Evolutionary conservation across 306 rosid species (phyloP), one percentile per base, ranked within the genome.

Genomic region (Psophocarpus tetragonolobus): DNA sequence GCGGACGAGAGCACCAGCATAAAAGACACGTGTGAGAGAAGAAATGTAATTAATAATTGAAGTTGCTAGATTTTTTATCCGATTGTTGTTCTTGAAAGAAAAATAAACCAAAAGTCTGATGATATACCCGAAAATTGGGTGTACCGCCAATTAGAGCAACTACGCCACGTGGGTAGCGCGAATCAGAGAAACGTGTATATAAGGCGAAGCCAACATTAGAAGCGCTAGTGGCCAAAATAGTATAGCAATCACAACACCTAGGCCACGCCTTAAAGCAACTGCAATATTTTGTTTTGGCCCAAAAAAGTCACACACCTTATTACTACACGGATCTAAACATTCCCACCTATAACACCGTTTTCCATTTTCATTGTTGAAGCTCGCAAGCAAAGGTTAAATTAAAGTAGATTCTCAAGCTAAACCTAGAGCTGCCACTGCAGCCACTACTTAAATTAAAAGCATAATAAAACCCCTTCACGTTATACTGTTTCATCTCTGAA

Each of bases 261-360:
- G 8, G 0, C 80, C 57, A 71, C 15, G 45, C 12, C 84, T 76
- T 76, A 18, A 88, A 74, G 88, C 85, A 87, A 87, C 86, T 50
- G 87, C 77, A 56, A 81, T 45, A 9, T 3, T 8, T 39, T 3
- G 21, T 3, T 8, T 39, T 3, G 21, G 32, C 27, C 1, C n/a
- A n/a, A n/a, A 33, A 54, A 30, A 61, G 77, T 50, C 78, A 15
- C 71, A 10, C 12, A 1, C 38, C 24, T 4, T 54, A 9, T 15
- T 30, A n/a, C 79, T 53, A 76, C 93, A 89, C 90, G 96, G 86
- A 13, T 69, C 77, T 11, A 21, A 26, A 18, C 44, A 12, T 45
- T 5, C 9, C 9, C 11, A 2, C 24, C 12, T n/a, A 8, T 7
- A 2, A 13, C 1, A 1, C 33, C 29, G 1, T 65, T 32, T 68